Conservation (phyloP, 192 early-diverging fungal species). For the Piromyces finnis region DNA sequence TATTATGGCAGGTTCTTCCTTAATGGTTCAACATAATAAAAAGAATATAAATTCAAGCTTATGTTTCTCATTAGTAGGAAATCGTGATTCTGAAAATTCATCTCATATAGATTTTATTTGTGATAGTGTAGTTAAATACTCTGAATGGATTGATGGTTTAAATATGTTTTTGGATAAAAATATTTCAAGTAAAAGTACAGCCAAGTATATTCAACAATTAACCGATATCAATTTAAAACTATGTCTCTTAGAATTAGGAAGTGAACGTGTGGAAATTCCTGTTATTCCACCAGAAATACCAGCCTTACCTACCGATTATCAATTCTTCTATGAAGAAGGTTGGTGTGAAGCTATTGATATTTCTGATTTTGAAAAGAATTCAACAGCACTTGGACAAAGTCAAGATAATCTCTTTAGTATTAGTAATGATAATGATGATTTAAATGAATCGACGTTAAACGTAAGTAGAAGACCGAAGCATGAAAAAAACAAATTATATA, state of each 20-base stretch:
- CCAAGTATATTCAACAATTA: slow-evolving; percentile 33
- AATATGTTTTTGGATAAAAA: slow-evolving; percentile 46
- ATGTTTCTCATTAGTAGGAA: slow-evolving; percentile 23
- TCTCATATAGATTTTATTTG: slow-evolving; percentile 38
- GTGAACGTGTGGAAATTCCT: slow-evolving; percentile 24
- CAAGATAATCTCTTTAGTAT: not conserved
- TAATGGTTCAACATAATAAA: slow-evolving; percentile 5
- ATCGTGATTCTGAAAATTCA: slow-evolving; percentile 3
- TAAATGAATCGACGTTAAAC: not conserved
- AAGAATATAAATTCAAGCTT: slow-evolving; percentile 10
- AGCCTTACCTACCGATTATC: slow-evolving; percentile 1
- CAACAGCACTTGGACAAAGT: not conserved
- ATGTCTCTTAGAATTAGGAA: slow-evolving; percentile 43
- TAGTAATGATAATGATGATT: not conserved
- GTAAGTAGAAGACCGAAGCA: not conserved
- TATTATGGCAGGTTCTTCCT: not conserved
- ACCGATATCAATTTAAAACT: slow-evolving; percentile 53
- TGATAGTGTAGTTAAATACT: slow-evolving; percentile 14
- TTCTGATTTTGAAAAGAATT: not conserved
- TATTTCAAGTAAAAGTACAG: slow-evolving; percentile 44
- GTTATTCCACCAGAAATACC: slow-evolving; percentile 1
- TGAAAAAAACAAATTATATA: not conserved
- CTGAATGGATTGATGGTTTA: slow-evolving; percentile 61
- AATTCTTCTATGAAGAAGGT: slow-evolving; percentile 2
- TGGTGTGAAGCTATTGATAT: not conserved